A percentile compares a stretch with the other conserved stretches of the same genome.
Evolutionary conservation across 306 rosid species (phyloP).

Genomic region (Cyamopsis tetragonoloba): DNA sequence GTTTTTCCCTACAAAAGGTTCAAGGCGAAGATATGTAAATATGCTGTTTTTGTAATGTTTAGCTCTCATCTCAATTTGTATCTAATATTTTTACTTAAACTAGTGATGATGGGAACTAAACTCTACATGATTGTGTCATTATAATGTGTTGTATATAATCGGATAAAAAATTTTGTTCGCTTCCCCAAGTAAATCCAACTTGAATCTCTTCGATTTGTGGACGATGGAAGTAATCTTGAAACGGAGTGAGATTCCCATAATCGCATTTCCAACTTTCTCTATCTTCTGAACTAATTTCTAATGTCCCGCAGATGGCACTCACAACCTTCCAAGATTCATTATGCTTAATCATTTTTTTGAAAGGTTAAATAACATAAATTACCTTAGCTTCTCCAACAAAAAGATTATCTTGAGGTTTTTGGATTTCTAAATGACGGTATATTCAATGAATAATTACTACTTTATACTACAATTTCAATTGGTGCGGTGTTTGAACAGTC

Average conservation of each 20-base stretch:
- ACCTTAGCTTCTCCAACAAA: too few relatives aligned
- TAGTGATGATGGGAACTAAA: slow-evolving; percentile 53
- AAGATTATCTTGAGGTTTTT: too few relatives aligned
- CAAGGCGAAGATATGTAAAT: slow-evolving; percentile 50
- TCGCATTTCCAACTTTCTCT: background rate
- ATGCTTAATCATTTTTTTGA: too few relatives aligned
- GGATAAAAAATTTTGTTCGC: slow-evolving; percentile 42
- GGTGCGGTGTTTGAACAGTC: too few relatives aligned
- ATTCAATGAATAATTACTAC: too few relatives aligned
- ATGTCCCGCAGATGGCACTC: background rate
- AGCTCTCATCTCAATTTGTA: slow-evolving; percentile 56
- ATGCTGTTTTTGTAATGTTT: slow-evolving; percentile 51
- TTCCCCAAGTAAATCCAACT: slow-evolving; percentile 23
- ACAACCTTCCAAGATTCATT: too few relatives aligned
- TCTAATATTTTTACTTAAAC: slow-evolving; percentile 32
- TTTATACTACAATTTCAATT: too few relatives aligned
- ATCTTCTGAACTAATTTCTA: background rate
- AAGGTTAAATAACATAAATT: too few relatives aligned
- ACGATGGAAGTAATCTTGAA: background rate
- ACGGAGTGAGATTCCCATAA: background rate
- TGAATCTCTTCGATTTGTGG: slow-evolving; percentile 4
- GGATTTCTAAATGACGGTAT: too few relatives aligned
- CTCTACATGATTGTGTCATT: slow-evolving; percentile 33
- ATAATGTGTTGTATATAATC: slow-evolving; percentile 35
- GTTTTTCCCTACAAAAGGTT: slow-evolving; percentile 39